phyloP scores from a whole-genome alignment of 441 rosid genomes.

The Monsonia emarginata region DNA sequence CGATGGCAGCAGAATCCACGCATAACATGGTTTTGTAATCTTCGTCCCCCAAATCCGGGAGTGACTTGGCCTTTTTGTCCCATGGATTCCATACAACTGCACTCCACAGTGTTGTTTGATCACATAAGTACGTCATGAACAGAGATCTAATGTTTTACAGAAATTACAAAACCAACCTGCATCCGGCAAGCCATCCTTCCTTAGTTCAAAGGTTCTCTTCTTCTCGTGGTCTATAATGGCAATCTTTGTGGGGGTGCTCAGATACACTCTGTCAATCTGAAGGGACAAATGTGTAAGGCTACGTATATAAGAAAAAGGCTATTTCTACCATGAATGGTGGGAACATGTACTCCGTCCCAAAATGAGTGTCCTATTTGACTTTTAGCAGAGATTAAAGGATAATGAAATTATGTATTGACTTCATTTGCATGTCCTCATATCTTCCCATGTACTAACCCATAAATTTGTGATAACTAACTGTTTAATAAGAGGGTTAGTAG shows the following conservation, averaged over 20 bases:
- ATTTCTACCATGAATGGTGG: too few relatives aligned
- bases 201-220: conserved; percentile 36
- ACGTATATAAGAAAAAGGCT: too few relatives aligned
- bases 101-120: conserved; percentile 7
- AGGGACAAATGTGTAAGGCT: conserved; percentile 63
- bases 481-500: too few relatives aligned
- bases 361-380: too few relatives aligned
- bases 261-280: conserved; percentile 35
- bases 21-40: conserved; percentile 85
- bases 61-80: conserved; percentile 74
- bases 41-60: conserved; percentile 80
- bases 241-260: conserved; percentile 36
- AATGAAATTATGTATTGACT: too few relatives aligned
- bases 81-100: conserved; percentile 97
- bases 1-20: conserved; percentile 74
- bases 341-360: too few relatives aligned
- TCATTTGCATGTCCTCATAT: too few relatives aligned
- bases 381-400: too few relatives aligned
- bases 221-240: conserved; percentile 41
- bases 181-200: conserved; percentile 44
- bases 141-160: not conserved
- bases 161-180: conserved; percentile 25
- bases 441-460: too few relatives aligned
- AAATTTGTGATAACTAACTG: too few relatives aligned
- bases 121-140: too few relatives aligned